Evolutionary conservation across 768 basidiomycete genomes (phyloP), one percentile per base, ranked within the genome.

Genomic region (Lentinula sp.): DNA sequence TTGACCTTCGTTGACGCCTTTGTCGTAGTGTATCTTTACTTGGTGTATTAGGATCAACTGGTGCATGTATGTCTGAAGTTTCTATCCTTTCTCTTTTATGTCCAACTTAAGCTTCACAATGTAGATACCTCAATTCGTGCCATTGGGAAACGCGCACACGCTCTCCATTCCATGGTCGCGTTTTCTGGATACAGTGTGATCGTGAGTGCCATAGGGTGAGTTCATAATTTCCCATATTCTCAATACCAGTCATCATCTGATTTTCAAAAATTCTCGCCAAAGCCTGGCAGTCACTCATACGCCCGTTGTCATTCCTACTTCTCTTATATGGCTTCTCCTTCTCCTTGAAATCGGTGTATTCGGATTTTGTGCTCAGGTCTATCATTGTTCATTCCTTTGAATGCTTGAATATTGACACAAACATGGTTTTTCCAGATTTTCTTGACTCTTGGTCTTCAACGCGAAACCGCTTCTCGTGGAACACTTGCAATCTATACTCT

Each of bases 101-200:
- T 16, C 56, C 63, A 28, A 28, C 42, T 9, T 20, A 15, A 49
- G 5, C 28, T 12, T 52, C 20, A 53, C 18, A 10, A 41, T 55
- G 1, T 28, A 80, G 79, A 75, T 66, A 78, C 72, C 0, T 66
- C 74, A 0, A 71, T 81, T 32, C 83, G 91, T 9, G 82, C 82
- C 0, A 90, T 94, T 41, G 92, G 93, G 0, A 85, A 81, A 61
- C 79, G 87, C 4, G 91, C 91, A 1, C 87, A 90, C 64, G 77
- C 91, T 0, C 70, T 93, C 60, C 93, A 95, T 69, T 77, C 82
- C 2, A 78, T 93, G 66, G 72, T 79, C 0, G 91, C 83, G 58
- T 93, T 88, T 70, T 84, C 87, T 1, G 69, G 79, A 7, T 76
- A 82, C 64, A 86, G 82, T 56, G 79, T 86, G 0, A 59, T 77